Evolutionary conservation across 2,329 filamentous ascomycete species (phyloP).

Genomic region (Botryotinia globosa): DNA sequence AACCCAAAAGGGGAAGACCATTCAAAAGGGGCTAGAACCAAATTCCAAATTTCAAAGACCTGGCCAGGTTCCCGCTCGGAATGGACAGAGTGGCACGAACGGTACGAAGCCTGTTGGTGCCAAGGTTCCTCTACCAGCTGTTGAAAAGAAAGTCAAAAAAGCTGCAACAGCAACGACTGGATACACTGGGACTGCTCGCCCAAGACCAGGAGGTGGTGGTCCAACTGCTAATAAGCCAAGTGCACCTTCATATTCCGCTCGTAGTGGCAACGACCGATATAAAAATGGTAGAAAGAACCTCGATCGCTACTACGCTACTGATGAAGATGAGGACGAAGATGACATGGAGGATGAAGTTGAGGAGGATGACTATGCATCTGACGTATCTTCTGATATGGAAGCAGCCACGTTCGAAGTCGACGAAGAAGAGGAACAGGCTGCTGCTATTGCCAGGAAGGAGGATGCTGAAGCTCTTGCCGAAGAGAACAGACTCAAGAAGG

Average conservation of each 20-base stretch:
- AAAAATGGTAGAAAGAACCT: slow-evolving; percentile 38
- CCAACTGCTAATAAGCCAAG: slow-evolving; percentile 36
- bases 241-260: slow-evolving; percentile 27
- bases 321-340: slow-evolving; percentile 35
- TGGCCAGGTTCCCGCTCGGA: slow-evolving; percentile 22
- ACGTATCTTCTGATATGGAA: slow-evolving; percentile 74
- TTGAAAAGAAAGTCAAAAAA: slow-evolving; percentile 60
- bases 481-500: slow-evolving; percentile 58
- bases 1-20: slow-evolving; percentile 29
- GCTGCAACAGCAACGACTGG: slow-evolving; percentile 60
- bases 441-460: slow-evolving; percentile 61
- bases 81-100: slow-evolving; percentile 27
- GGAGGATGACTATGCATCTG: slow-evolving; percentile 60
- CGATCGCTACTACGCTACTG: slow-evolving; percentile 42
- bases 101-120: slow-evolving; percentile 19
- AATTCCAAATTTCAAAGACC: slow-evolving; percentile 33
- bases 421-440: slow-evolving; percentile 63
- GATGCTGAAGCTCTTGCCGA: slow-evolving; percentile 63
- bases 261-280: slow-evolving; percentile 27
- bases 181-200: slow-evolving; percentile 63
- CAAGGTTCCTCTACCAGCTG: slow-evolving; percentile 34
- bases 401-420: slow-evolving; percentile 72
- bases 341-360: slow-evolving; percentile 38
- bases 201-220: slow-evolving; percentile 47
- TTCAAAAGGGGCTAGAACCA: slow-evolving; percentile 33